A percentile compares a stretch with the other conserved stretches of the same genome.
Conservation (phyloP, 768 basidiomycete species). For the Leccinum truebloodii region DNA sequence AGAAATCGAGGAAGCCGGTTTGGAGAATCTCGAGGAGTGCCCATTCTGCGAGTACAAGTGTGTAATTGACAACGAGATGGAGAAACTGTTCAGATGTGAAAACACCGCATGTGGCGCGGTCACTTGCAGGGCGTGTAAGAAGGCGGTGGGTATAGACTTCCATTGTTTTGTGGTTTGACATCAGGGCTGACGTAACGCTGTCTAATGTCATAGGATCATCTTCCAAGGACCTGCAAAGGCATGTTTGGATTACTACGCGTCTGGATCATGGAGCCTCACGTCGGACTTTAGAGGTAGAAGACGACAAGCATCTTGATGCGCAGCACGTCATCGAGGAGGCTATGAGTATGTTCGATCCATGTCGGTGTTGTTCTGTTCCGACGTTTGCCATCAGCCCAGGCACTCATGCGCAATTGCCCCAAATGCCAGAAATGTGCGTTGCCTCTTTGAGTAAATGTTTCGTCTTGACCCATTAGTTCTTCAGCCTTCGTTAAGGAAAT, state of each 20-base stretch:
- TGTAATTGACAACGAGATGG: constrained; percentile 68
- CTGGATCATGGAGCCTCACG: neutral
- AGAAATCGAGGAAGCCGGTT: constrained; percentile 73
- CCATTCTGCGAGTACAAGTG: constrained; percentile 89
- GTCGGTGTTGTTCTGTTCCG: neutral
- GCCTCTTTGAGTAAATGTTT: neutral
- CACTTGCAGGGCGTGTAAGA: constrained; percentile 80
- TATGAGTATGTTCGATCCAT: constrained; percentile 62
- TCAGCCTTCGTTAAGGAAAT: constrained; percentile 79
- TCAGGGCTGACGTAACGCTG: constrained; percentile 2
- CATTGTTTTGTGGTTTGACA: neutral
- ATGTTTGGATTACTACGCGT: neutral
- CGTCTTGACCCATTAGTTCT: constrained; percentile 5
- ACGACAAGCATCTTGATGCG: constrained; percentile 72
- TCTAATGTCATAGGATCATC: constrained; percentile 59
- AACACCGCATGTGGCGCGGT: constrained; percentile 71
- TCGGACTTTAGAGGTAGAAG: constrained; percentile 58
- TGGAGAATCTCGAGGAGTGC: constrained; percentile 86
- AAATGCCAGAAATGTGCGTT: constrained; percentile 74
- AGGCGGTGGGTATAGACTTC: constrained; percentile 46
- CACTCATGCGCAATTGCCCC: constrained; percentile 87
- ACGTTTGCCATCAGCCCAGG: constrained; percentile 51
- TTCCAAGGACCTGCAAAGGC: constrained; percentile 83
- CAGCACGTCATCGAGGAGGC: constrained; percentile 87
- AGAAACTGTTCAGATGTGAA: constrained; percentile 59